Conservation (phyloP, 108 stramenopile genomes). For the Nitzschia sp. region DNA sequence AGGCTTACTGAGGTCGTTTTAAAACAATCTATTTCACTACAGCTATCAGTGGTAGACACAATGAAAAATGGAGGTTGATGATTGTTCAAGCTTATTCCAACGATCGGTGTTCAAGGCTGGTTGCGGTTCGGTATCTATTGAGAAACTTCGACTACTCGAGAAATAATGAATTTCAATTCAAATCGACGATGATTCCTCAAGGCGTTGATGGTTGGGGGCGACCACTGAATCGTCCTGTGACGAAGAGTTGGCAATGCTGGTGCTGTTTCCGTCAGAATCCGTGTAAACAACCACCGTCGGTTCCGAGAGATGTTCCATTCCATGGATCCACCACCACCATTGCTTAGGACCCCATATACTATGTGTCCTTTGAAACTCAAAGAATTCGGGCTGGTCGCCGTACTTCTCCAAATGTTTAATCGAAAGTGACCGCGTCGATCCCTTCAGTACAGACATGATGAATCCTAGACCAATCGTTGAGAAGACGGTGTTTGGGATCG, state of each 20-base stretch:
- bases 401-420: conserved; percentile 38
- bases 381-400: conserved; percentile 34
- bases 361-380: conserved; percentile 37
- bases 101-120: too few relatives aligned
- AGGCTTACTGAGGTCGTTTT: too few relatives aligned
- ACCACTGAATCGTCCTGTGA: neutral
- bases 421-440: conserved; percentile 30
- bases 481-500: conserved; percentile 8
- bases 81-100: too few relatives aligned
- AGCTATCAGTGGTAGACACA: too few relatives aligned
- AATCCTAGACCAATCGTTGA: conserved; percentile 35
- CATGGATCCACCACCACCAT: conserved; percentile 17
- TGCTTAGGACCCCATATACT: conserved; percentile 42
- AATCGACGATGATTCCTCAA: too few relatives aligned
- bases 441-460: conserved; percentile 35
- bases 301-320: conserved; percentile 11
- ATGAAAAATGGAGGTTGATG: too few relatives aligned
- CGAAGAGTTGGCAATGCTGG: neutral
- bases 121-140: too few relatives aligned
- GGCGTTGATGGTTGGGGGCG: too few relatives aligned
- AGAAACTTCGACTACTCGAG: too few relatives aligned
- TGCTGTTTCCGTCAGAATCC: neutral
- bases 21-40: too few relatives aligned
- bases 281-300: neutral
- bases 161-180: too few relatives aligned